These are phyloP conservation scores for Erodium maritimum DNA, from an alignment of 345 rosid genomes.

Conservation along the genomic window DNA sequence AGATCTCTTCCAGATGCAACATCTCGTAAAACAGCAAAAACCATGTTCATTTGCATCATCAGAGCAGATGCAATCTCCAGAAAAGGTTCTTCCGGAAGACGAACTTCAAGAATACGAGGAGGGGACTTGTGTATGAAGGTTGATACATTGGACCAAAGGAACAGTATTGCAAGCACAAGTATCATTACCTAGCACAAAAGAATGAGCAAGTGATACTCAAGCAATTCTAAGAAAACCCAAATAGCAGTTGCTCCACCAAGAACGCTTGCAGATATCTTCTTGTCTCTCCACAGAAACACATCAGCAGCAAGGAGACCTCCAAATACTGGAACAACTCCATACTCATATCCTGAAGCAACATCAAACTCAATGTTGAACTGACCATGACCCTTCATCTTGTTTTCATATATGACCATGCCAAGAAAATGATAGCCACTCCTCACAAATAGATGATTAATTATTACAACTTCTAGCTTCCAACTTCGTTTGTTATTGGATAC, in stretches of 20 bases:
- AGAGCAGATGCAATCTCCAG: conserved; percentile 48
- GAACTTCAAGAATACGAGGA: conserved; percentile 62
- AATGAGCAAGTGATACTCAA: conserved; percentile 69
- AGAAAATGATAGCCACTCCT: no score
- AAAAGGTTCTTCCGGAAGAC: conserved; percentile 56
- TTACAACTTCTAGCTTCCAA: no score
- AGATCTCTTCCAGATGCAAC: conserved; percentile 63
- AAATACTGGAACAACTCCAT: no score
- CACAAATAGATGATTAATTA: no score
- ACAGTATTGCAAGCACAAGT: conserved; percentile 43
- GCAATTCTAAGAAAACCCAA: conserved; percentile 66
- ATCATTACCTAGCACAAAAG: conserved; percentile 57
- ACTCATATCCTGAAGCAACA: no score
- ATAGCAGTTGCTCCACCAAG: conserved; percentile 54
- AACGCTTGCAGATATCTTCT: conserved; percentile 54
- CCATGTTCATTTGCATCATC: conserved; percentile 42
- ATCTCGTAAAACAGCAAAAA: conserved; percentile 32
- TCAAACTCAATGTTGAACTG: no score
- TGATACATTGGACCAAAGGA: conserved; percentile 63
- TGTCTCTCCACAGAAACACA: conserved; percentile 87
- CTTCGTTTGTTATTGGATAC: no score
- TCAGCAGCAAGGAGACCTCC: no score
- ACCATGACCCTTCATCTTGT: no score
- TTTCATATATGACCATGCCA: no score
- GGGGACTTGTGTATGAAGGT: conserved; percentile 54